Percentiles rank a stretch among this genome's conserved stretches.
Conservation (phyloP, 176 grass and related monocot species). For the Cocos nucifera region DNA sequence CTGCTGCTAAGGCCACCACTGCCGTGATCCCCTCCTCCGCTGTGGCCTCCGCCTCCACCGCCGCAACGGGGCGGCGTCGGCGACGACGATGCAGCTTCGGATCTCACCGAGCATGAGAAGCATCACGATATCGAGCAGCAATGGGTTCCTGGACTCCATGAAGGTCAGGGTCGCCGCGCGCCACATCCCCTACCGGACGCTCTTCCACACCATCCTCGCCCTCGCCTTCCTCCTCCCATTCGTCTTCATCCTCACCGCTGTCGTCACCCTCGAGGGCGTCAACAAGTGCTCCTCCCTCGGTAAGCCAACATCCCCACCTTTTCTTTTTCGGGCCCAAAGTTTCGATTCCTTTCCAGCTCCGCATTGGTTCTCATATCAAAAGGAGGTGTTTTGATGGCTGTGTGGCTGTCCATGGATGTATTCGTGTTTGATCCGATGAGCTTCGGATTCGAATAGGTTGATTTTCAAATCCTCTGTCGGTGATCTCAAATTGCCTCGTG, state of each 20-base stretch:
- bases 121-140: slow-evolving; percentile 97
- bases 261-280: slow-evolving; percentile 72
- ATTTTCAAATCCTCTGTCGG: too few relatives aligned
- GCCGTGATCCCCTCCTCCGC: slow-evolving; percentile 9
- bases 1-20: background rate
- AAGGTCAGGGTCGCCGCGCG: slow-evolving; percentile 77
- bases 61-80: slow-evolving; percentile 40
- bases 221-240: slow-evolving; percentile 29
- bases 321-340: background rate
- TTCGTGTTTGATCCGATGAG: too few relatives aligned
- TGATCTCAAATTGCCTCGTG: too few relatives aligned
- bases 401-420: too few relatives aligned
- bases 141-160: slow-evolving; percentile 90
- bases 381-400: too few relatives aligned
- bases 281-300: slow-evolving; percentile 88
- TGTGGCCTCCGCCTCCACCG: slow-evolving; percentile 29
- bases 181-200: slow-evolving; percentile 29
- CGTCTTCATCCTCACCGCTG: slow-evolving; percentile 67
- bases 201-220: slow-evolving; percentile 41
- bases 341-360: too few relatives aligned
- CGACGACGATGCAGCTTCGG: slow-evolving; percentile 88
- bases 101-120: slow-evolving; percentile 99
- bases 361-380: too few relatives aligned
- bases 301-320: slow-evolving; percentile 29
- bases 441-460: too few relatives aligned